phyloP scores from a whole-genome alignment of 116 monocot species.

The Cymodocea nodosa region DNA sequence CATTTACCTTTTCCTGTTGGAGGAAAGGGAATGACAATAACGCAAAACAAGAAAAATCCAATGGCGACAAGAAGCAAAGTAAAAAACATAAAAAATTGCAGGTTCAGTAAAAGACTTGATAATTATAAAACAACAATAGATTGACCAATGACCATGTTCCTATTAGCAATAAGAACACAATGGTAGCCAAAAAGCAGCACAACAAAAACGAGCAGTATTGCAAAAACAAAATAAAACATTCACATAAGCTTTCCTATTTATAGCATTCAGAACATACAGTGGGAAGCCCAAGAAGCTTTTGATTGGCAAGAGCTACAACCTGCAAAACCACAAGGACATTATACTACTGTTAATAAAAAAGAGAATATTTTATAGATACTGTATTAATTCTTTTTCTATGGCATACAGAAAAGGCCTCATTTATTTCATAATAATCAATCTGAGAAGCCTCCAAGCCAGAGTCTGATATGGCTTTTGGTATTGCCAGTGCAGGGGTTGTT shows the following conservation, averaged over 20 bases:
- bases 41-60: not conserved
- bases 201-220: not conserved
- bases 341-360: not conserved
- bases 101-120: no score
- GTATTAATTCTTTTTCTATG: not conserved
- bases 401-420: slow-evolving; percentile 93
- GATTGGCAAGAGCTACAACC: slow-evolving; percentile 85
- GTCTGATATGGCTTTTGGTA: slow-evolving; percentile 86
- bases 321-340: slow-evolving; percentile 15
- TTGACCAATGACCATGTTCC: no score
- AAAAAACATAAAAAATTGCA: no score
- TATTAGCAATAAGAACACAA: no score
- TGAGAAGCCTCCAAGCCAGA: slow-evolving; percentile 76
- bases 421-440: slow-evolving; percentile 98
- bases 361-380: not conserved
- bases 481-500: slow-evolving; percentile 84
- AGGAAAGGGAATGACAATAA: not conserved
- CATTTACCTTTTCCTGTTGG: slow-evolving; percentile 73
- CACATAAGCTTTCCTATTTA: not conserved
- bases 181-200: no score
- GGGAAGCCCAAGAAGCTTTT: slow-evolving; percentile 66
- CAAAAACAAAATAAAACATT: slow-evolving; percentile 1
- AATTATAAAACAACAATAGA: no score
- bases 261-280: slow-evolving; percentile 23
- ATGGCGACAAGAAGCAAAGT: no score